Conservation (phyloP, 2,329 filamentous ascomycete genomes). For the Talaromyces sp. region DNA sequence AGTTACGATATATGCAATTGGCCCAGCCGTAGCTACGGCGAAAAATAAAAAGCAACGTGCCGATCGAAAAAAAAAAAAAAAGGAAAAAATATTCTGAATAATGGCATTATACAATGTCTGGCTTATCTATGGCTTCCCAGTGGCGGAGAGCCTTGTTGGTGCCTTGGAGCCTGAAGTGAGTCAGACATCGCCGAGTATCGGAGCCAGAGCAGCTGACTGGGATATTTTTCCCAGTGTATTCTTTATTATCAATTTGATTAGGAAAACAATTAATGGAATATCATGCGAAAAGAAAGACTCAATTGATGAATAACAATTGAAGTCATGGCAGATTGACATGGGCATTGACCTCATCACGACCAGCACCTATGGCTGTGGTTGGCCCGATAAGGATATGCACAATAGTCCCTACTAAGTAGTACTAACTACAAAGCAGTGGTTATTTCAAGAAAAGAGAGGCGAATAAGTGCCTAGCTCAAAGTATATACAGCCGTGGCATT, state of each 20-base stretch:
- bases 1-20: neutral
- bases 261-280: neutral
- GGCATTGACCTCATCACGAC: neutral
- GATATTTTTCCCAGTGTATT: neutral
- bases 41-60: neutral
- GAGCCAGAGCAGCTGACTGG: neutral
- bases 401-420: neutral
- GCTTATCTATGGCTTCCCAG: neutral
- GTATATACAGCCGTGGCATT: neutral
- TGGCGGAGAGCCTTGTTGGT: neutral
- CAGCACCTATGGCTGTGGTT: neutral
- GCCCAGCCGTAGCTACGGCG: neutral
- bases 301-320: neutral
- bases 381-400: neutral
- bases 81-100: neutral
- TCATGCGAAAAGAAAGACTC: neutral
- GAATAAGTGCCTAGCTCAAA: neutral
- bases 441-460: neutral
- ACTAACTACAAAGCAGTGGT: no score
- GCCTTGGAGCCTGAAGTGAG: neutral
- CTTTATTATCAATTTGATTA: neutral
- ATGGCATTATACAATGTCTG: slow-evolving; percentile 5
- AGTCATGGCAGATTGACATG: neutral
- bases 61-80: neutral
- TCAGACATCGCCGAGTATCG: slow-evolving; percentile 5